Conservation (phyloP, 768 basidiomycete species). For the Coprinopsis strossmayeri region DNA sequence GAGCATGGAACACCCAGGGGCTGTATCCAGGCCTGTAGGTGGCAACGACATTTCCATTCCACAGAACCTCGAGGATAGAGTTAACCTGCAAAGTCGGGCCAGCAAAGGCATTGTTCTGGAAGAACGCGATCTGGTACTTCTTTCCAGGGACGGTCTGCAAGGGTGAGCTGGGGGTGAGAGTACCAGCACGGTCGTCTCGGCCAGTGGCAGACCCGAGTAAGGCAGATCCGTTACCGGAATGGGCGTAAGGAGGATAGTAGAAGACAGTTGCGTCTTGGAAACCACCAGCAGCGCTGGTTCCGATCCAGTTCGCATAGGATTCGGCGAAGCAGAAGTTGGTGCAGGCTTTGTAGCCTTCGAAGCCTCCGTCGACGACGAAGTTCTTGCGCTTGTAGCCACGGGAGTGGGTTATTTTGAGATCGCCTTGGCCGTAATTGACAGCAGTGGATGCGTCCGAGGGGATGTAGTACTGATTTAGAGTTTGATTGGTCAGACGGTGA, state of each 20-base stretch:
- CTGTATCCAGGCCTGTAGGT: conserved; percentile 30
- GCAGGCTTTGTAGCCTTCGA: conserved; percentile 35
- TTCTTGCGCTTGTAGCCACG: conserved; percentile 39
- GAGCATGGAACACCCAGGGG: conserved; percentile 31
- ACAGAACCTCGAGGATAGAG: conserved; percentile 34
- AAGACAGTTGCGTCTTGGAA: conserved; percentile 37
- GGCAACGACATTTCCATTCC: conserved; percentile 32
- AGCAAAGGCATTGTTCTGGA: conserved; percentile 33
- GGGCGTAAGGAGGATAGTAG: conserved; percentile 33
- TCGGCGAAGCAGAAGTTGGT: conserved; percentile 34
- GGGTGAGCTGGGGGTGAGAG: conserved; percentile 24
- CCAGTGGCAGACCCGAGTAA: conserved; percentile 38
- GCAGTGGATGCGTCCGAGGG: conserved; percentile 37
- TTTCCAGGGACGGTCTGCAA: conserved; percentile 29
- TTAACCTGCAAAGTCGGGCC: conserved; percentile 23
- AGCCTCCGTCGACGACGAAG: conserved; percentile 33
- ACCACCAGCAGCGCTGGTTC: conserved; percentile 28
- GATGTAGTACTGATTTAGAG: conserved; percentile 44
- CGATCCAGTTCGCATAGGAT: conserved; percentile 33
- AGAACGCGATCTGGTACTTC: conserved; percentile 35
- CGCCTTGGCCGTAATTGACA: conserved; percentile 39
- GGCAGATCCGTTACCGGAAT: conserved; percentile 30
- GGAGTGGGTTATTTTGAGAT: conserved; percentile 38
- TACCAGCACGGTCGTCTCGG: conserved; percentile 30
- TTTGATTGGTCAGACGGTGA: no score